A percentile compares a stretch with the other conserved stretches of the same genome.
Evolutionary conservation across 345 rosid genomes (phyloP).

Genomic region (Corchorus capsularis): DNA sequence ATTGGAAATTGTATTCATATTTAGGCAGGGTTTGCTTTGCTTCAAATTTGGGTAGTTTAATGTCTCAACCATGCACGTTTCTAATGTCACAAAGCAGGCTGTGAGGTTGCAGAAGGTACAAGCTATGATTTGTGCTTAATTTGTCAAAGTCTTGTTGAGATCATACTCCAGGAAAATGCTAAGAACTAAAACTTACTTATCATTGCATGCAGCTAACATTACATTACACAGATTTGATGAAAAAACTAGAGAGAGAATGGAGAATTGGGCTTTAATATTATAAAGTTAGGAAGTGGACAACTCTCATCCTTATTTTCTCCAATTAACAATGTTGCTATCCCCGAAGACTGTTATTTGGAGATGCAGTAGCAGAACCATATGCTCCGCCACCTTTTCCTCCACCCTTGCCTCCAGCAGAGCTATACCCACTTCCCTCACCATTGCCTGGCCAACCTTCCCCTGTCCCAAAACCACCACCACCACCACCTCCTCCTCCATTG

Average conservation of each 20-base stretch:
- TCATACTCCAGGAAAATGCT: not conserved
- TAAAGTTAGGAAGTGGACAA: not conserved
- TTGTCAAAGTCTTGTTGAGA: not conserved
- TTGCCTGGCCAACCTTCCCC: constrained; percentile 10
- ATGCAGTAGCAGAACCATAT: not conserved
- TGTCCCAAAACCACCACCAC: too few relatives aligned
- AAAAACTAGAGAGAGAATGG: not conserved
- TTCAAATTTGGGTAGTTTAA: not conserved
- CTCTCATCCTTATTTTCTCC: constrained; percentile 8
- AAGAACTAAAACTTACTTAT: not conserved
- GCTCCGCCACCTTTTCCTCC: constrained; percentile 6
- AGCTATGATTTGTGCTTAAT: not conserved
- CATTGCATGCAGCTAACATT: not conserved
- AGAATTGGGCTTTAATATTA: too few relatives aligned
- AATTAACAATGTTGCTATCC: not conserved
- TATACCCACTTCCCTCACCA: not conserved
- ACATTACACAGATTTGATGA: not conserved
- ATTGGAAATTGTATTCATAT: not conserved
- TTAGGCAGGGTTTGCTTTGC: not conserved
- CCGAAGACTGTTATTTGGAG: not conserved
- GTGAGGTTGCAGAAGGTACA: not conserved
- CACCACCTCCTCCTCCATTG: too few relatives aligned
- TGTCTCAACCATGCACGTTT: not conserved
- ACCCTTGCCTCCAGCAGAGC: not conserved
- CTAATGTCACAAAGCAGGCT: not conserved